Evolutionary conservation across 2,329 filamentous ascomycete species (phyloP).

Genomic region (Akanthomyces uredinophilus): DNA sequence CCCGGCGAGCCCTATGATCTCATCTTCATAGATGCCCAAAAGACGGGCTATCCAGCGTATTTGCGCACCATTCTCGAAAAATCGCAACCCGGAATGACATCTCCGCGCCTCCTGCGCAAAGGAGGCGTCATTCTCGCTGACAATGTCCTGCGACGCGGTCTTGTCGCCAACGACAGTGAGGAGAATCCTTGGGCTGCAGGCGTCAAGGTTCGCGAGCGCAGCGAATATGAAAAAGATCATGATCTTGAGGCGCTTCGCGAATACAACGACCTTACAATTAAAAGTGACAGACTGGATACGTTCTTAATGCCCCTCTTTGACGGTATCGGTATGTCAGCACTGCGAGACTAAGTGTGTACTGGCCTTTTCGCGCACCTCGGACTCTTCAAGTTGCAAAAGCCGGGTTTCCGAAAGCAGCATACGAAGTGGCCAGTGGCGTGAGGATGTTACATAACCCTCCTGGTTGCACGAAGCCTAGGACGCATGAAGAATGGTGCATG

Average conservation of each 20-base stretch:
- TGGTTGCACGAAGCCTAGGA: neutral
- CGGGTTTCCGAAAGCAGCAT: neutral
- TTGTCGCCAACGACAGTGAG: slow-evolving; percentile 39
- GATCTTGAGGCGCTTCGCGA: slow-evolving; percentile 28
- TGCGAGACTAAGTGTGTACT: slow-evolving; percentile 31
- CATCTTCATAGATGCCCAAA: slow-evolving; percentile 51
- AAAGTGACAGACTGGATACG: slow-evolving; percentile 33
- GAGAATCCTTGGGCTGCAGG: slow-evolving; percentile 29
- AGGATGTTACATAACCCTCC: neutral
- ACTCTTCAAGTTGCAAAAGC: neutral
- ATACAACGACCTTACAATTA: slow-evolving; percentile 31
- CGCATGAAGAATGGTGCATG: neutral
- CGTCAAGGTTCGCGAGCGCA: slow-evolving; percentile 17
- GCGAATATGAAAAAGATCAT: slow-evolving; percentile 19
- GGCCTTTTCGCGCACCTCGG: neutral
- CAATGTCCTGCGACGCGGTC: slow-evolving; percentile 45
- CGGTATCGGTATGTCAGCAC: slow-evolving; percentile 34
- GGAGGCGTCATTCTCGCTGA: slow-evolving; percentile 50
- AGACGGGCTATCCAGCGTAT: slow-evolving; percentile 46
- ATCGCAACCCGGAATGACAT: slow-evolving; percentile 32
- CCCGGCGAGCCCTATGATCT: slow-evolving; percentile 44
- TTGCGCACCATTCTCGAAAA: slow-evolving; percentile 39
- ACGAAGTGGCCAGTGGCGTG: neutral
- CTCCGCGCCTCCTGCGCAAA: slow-evolving; percentile 38
- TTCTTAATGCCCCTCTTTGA: slow-evolving; percentile 40